These are phyloP conservation scores for Geosiphon pyriformis DNA, from an alignment of 192 early-diverging fungal species.

Conservation along the genomic window DNA sequence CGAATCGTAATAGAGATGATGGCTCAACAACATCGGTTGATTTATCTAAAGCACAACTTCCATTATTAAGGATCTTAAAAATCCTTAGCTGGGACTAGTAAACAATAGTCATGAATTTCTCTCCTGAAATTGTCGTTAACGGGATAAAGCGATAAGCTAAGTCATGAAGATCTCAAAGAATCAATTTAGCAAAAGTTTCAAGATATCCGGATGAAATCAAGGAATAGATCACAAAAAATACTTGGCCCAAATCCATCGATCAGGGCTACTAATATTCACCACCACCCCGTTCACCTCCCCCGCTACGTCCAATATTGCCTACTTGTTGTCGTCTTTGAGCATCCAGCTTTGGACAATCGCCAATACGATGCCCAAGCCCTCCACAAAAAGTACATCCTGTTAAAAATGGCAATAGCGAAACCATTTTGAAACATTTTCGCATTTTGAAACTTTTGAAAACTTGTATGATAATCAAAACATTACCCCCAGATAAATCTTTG, in stretches of 20 bases:
- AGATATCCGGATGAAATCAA: neutral
- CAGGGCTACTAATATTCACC: constrained; percentile 17
- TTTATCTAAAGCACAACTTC: too few species aligned
- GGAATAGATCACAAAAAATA: too few species aligned
- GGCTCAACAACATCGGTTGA: too few species aligned
- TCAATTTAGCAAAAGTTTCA: neutral
- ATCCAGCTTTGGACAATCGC: constrained; percentile 78
- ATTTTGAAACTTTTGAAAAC: constrained; percentile 7
- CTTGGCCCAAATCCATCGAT: too few species aligned
- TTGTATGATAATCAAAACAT: constrained; percentile 21
- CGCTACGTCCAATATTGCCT: constrained; percentile 22
- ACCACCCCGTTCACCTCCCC: constrained; percentile 22
- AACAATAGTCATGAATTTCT: too few species aligned
- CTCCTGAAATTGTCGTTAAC: too few species aligned
- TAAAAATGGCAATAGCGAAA: constrained; percentile 25
- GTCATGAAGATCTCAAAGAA: too few species aligned
- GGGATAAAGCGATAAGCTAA: too few species aligned
- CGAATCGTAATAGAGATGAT: too few species aligned
- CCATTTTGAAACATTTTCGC: constrained; percentile 8
- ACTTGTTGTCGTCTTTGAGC: constrained; percentile 24
- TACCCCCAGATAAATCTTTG: constrained; percentile 60
- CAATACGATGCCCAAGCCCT: constrained; percentile 89
- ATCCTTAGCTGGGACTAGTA: too few species aligned
- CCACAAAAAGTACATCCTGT: constrained; percentile 91
- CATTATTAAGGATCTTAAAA: too few species aligned